Percentiles rank a stretch among this genome's conserved stretches.
Evolutionary conservation across 352 stramenopile genomes (phyloP).

Genomic region (Phytopythium vexans): DNA sequence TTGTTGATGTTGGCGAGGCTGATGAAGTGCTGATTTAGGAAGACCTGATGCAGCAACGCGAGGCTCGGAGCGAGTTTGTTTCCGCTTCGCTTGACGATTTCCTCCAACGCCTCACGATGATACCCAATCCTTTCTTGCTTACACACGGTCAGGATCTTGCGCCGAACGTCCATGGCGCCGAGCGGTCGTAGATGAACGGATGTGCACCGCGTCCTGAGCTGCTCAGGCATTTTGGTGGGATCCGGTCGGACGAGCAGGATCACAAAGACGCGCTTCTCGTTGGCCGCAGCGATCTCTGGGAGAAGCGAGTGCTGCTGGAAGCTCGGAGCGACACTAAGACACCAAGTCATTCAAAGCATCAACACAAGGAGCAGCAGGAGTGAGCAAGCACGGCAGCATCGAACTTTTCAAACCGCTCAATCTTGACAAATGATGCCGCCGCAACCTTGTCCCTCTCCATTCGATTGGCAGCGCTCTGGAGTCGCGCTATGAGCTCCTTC

Average conservation of each 20-base stretch:
- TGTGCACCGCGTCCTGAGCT: slow-evolving; percentile 38
- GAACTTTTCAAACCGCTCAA: slow-evolving; percentile 64
- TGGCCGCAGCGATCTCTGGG: slow-evolving; percentile 37
- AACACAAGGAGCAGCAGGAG: neutral
- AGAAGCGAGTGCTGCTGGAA: slow-evolving; percentile 65
- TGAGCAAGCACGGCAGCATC: neutral
- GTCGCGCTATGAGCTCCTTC: slow-evolving; percentile 33
- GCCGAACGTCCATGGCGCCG: slow-evolving; percentile 36
- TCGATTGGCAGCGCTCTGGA: slow-evolving; percentile 22
- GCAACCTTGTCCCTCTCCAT: slow-evolving; percentile 11
- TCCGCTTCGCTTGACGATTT: slow-evolving; percentile 22
- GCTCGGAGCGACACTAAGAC: slow-evolving; percentile 40
- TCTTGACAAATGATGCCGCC: slow-evolving; percentile 29
- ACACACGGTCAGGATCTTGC: slow-evolving; percentile 57
- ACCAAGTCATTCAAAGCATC: neutral
- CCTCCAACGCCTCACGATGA: slow-evolving; percentile 51
- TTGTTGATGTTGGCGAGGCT: slow-evolving; percentile 57
- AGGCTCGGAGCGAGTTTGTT: slow-evolving; percentile 42
- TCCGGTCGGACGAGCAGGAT: slow-evolving; percentile 55
- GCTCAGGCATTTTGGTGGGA: slow-evolving; percentile 51
- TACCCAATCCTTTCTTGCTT: slow-evolving; percentile 49
- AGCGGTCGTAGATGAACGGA: slow-evolving; percentile 41
- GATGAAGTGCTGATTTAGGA: slow-evolving; percentile 47
- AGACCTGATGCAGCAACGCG: slow-evolving; percentile 42
- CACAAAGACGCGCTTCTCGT: slow-evolving; percentile 53